These are phyloP conservation scores for Papilionanthe hybrid DNA, from an alignment of 116 monocot genomes.

Conservation along the genomic window DNA sequence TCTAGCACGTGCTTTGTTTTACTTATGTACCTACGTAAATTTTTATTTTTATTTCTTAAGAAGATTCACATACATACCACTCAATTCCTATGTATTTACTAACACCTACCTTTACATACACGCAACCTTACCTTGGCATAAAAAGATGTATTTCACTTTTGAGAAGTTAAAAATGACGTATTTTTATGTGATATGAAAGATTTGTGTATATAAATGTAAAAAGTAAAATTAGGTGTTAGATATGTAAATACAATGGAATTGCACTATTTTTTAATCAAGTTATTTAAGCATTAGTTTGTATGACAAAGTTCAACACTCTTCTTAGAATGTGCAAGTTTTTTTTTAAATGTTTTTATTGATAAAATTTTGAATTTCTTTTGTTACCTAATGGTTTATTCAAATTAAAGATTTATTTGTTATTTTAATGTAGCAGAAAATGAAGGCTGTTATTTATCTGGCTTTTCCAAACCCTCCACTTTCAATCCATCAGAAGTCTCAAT, in stretches of 20 bases:
- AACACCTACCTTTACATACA: too few relatives aligned
- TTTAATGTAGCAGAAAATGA: constrained; percentile 46
- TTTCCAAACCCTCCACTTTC: constrained; percentile 68
- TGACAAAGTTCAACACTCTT: not conserved
- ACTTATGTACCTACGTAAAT: not conserved
- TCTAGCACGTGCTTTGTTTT: not conserved
- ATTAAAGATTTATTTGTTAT: not conserved
- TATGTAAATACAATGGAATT: too few relatives aligned
- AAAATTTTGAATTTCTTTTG: not conserved
- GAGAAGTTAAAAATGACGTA: too few relatives aligned
- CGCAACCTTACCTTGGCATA: too few relatives aligned
- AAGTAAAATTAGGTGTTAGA: too few relatives aligned
- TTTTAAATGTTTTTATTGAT: not conserved
- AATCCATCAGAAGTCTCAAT: constrained; percentile 31
- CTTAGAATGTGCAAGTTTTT: not conserved
- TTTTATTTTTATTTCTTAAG: not conserved
- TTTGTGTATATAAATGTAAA: too few relatives aligned
- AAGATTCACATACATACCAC: too few relatives aligned
- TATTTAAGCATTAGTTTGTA: not conserved
- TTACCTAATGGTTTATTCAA: not conserved
- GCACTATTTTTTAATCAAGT: not conserved
- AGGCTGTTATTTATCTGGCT: constrained; percentile 65
- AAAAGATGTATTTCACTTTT: too few relatives aligned
- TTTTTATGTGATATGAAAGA: too few relatives aligned
- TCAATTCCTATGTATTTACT: too few relatives aligned